phyloP scores from a whole-genome alignment of 306 rosid species.

The Vigna trinervia region DNA sequence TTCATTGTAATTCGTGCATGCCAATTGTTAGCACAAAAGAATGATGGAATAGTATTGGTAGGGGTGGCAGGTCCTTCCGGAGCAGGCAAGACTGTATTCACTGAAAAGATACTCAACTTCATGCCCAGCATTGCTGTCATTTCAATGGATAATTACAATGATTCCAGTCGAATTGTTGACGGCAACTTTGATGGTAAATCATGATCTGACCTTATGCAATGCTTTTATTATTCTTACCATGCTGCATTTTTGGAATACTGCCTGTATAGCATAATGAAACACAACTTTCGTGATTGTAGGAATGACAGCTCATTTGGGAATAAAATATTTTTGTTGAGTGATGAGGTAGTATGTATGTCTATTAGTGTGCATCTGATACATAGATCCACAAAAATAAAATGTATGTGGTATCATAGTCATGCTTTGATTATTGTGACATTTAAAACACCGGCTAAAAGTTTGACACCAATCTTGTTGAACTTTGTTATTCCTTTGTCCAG shows the following conservation, averaged over 20 bases:
- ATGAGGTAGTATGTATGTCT: conserved; percentile 6
- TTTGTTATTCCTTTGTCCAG: conserved; percentile 55
- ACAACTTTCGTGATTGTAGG: conserved; percentile 14
- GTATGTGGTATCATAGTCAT: conserved; percentile 32
- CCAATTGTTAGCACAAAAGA: conserved; percentile 86
- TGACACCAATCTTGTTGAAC: conserved; percentile 30
- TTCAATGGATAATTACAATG: conserved; percentile 97
- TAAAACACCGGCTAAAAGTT: conserved; percentile 29
- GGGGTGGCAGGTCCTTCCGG: conserved; percentile 99
- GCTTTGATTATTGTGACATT: conserved; percentile 37
- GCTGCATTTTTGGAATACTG: conserved; percentile 29
- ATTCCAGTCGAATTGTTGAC: conserved; percentile 95
- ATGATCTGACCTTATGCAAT: conserved; percentile 37
- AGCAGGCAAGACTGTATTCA: conserved; percentile 94
- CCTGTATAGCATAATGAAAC: conserved; percentile 25
- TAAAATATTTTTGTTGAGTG: background rate
- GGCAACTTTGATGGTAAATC: conserved; percentile 93
- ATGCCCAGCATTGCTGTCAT: conserved; percentile 98
- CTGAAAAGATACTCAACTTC: conserved; percentile 89
- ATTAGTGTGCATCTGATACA: conserved; percentile 9
- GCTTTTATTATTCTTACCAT: conserved; percentile 37
- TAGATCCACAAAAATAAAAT: conserved; percentile 30
- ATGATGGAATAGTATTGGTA: conserved; percentile 87
- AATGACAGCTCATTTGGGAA: conserved; percentile 19
- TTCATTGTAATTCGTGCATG: conserved; percentile 91